These are phyloP conservation scores for Malus orientalis DNA, from an alignment of 306 rosid genomes.

Conservation along the genomic window DNA sequence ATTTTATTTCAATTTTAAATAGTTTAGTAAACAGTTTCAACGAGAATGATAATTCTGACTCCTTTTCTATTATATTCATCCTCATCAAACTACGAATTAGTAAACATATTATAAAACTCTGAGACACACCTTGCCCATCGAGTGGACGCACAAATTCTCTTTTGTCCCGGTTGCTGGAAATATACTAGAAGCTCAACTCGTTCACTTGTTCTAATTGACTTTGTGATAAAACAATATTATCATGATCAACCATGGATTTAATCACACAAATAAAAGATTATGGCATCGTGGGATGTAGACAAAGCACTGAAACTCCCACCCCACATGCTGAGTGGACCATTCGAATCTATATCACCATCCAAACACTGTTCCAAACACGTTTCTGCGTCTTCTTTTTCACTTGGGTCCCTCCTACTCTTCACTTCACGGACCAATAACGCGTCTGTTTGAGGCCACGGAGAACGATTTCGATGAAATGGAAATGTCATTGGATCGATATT, in stretches of 20 bases:
- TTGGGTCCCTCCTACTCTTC: neutral
- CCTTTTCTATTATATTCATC: too few relatives aligned
- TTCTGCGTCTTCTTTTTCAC: neutral
- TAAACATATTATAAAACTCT: too few relatives aligned
- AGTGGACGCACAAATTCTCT: neutral
- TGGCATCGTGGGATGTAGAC: neutral
- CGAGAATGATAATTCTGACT: too few relatives aligned
- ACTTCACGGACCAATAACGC: neutral
- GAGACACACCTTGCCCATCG: neutral
- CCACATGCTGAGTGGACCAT: constrained; percentile 10
- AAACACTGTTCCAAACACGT: neutral
- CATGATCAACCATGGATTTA: neutral
- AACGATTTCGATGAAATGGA: too few relatives aligned
- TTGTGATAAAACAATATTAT: neutral
- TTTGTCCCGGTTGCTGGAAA: neutral
- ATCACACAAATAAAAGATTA: neutral
- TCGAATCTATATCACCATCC: neutral
- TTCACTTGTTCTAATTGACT: neutral
- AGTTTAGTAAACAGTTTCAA: too few relatives aligned
- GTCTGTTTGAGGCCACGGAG: neutral
- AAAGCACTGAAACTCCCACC: neutral
- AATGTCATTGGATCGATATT: too few relatives aligned
- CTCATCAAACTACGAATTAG: too few relatives aligned
- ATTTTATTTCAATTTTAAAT: too few relatives aligned
- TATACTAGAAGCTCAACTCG: neutral